Conservation (phyloP, 345 rosid species). For the Sonneratia caseolaris region DNA sequence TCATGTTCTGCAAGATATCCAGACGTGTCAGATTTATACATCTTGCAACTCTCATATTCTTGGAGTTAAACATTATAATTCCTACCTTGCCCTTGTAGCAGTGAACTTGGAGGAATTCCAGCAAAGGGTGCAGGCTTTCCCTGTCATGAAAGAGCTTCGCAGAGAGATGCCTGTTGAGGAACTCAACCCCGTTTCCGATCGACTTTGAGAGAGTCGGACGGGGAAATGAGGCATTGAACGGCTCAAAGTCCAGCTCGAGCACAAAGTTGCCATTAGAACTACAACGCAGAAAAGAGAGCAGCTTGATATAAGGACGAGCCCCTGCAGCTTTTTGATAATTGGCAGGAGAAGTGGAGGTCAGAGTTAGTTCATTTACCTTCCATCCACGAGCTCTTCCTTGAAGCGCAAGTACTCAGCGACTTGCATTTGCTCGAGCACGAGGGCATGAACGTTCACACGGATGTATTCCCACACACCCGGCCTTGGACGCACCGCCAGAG, state of each 20-base stretch:
- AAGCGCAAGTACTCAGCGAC: constrained; percentile 74
- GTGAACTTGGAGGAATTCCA: constrained; percentile 73
- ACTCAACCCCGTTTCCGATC: constrained; percentile 90
- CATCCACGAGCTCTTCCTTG: constrained; percentile 93
- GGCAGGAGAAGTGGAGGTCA: not conserved
- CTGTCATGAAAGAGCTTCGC: constrained; percentile 94
- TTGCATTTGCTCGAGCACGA: constrained; percentile 62
- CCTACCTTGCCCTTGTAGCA: constrained; percentile 73
- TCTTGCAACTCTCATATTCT: not conserved
- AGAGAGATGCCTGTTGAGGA: constrained; percentile 89
- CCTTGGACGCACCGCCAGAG: constrained; percentile 86
- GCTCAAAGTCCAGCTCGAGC: constrained; percentile 88
- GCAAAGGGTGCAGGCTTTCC: constrained; percentile 85
- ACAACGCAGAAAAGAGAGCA: constrained; percentile 8
- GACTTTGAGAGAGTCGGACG: constrained; percentile 85
- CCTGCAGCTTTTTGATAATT: not conserved
- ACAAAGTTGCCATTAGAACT: constrained; percentile 68
- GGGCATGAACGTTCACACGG: constrained; percentile 68
- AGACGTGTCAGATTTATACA: not conserved
- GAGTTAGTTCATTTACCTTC: constrained; percentile 32
- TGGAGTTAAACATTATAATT: not conserved
- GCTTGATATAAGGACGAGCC: not conserved
- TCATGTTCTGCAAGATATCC: constrained; percentile 49
- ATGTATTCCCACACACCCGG: constrained; percentile 97
- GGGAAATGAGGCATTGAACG: constrained; percentile 73